These are phyloP conservation scores for Viola pubescens DNA, from an alignment of 441 rosid genomes.

Conservation along the genomic window DNA sequence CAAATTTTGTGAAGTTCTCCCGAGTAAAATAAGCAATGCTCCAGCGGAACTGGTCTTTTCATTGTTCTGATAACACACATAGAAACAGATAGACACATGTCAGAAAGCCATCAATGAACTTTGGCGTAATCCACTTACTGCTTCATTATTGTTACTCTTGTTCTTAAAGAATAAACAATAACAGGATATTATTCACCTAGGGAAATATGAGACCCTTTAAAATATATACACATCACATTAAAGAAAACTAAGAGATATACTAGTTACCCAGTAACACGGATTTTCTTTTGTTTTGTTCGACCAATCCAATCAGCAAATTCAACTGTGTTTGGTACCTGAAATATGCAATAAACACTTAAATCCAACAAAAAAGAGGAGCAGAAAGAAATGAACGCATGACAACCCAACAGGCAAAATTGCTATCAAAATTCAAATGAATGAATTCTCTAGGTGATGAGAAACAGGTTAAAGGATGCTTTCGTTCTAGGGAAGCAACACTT, in stretches of 20 bases:
- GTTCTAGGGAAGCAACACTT: not conserved
- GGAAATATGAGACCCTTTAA: not conserved
- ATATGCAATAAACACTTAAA: slow-evolving; percentile 10
- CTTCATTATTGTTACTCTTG: not conserved
- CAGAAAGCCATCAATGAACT: slow-evolving; percentile 6
- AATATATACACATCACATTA: slow-evolving; percentile 7
- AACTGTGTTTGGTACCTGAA: slow-evolving; percentile 86
- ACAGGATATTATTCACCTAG: not conserved
- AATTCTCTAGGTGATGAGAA: not conserved
- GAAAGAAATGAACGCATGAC: too few species aligned
- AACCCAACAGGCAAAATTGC: not conserved
- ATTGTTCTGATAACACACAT: slow-evolving; percentile 53
- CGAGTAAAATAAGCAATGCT: slow-evolving; percentile 84
- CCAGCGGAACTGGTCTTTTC: slow-evolving; percentile 94
- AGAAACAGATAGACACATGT: slow-evolving; percentile 12
- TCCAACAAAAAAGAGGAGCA: slow-evolving; percentile 1
- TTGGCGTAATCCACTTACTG: slow-evolving; percentile 1
- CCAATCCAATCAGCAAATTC: slow-evolving; percentile 99
- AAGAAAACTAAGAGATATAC: slow-evolving; percentile 4
- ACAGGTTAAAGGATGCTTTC: not conserved
- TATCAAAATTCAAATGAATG: not conserved
- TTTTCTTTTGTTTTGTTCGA: slow-evolving; percentile 88
- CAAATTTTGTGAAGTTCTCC: slow-evolving; percentile 87
- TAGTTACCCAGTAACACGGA: slow-evolving; percentile 85
- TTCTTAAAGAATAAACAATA: slow-evolving; percentile 1